These are phyloP conservation scores for Fusarium cyanostomum DNA, from an alignment of 2,329 filamentous ascomycete genomes.

Conservation along the genomic window DNA sequence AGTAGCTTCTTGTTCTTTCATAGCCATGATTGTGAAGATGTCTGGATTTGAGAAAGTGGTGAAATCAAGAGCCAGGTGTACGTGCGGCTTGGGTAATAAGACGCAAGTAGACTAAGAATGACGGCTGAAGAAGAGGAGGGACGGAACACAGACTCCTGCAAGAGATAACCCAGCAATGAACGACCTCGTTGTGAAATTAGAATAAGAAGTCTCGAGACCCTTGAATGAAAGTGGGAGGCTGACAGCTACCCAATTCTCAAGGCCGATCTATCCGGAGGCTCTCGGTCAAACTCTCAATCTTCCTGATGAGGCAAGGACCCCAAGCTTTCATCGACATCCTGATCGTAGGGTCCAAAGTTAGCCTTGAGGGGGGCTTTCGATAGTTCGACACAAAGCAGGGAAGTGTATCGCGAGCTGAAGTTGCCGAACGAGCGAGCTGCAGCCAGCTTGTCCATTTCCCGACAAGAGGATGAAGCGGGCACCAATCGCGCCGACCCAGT, in stretches of 20 bases:
- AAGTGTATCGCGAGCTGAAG: constrained; percentile 7
- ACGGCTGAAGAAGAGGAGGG: not conserved
- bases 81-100: not conserved
- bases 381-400: constrained; percentile 14
- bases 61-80: not conserved
- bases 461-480: constrained; percentile 30
- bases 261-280: constrained; percentile 11
- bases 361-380: constrained; percentile 15
- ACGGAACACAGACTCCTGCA: not conserved
- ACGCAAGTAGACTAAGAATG: not conserved
- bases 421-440: not conserved
- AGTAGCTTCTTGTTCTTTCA: constrained; percentile 37
- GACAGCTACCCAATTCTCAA: constrained; percentile 1
- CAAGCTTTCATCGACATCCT: constrained; percentile 6
- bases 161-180: not conserved
- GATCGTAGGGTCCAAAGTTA: not conserved
- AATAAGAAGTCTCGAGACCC: constrained; percentile 12
- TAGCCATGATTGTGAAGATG: constrained; percentile 20
- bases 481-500: constrained; percentile 30
- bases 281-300: constrained; percentile 13
- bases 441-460: constrained; percentile 1
- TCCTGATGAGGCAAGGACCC: constrained; percentile 16
- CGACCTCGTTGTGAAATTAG: constrained; percentile 6
- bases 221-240: constrained; percentile 13
- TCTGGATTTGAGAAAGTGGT: not conserved